These are phyloP conservation scores for Leishmania lainsoni DNA, from an alignment of 208 protist species.

Conservation along the genomic window DNA sequence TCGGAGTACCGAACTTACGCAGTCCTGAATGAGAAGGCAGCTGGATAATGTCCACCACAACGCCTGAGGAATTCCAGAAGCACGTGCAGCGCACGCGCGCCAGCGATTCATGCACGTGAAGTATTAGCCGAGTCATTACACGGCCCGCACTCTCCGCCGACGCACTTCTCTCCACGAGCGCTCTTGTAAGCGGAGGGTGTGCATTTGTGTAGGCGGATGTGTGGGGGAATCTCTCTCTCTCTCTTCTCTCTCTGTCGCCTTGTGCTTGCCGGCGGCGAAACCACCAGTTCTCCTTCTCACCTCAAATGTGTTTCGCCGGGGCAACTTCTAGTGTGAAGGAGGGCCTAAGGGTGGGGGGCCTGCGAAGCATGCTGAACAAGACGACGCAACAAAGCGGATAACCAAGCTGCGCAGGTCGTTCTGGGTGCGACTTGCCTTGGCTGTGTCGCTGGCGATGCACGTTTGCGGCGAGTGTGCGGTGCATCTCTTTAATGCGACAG, in stretches of 20 bases:
- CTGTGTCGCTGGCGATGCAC: background rate
- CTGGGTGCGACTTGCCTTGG: background rate
- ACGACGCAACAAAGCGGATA: background rate
- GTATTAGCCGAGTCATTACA: background rate
- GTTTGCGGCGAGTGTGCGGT: background rate
- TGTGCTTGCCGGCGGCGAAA: background rate
- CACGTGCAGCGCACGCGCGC: constrained; percentile 23
- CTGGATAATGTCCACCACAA: constrained; percentile 9
- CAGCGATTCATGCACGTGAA: background rate
- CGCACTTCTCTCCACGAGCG: background rate
- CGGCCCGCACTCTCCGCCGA: too few species aligned
- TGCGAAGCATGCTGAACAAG: background rate
- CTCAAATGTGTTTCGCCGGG: background rate
- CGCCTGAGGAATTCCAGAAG: constrained; percentile 35
- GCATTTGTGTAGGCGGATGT: background rate
- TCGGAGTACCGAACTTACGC: constrained; percentile 36
- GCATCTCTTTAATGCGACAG: background rate
- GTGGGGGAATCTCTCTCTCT: too few species aligned
- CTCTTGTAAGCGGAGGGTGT: background rate
- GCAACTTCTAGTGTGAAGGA: background rate
- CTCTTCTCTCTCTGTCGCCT: background rate
- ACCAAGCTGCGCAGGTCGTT: too few species aligned
- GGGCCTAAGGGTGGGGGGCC: too few species aligned
- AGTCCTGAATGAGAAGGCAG: constrained; percentile 50
- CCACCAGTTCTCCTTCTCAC: background rate